phyloP scores from a whole-genome alignment of 805 yeast species.

The Saccharomycopsis fibuligera region DNA sequence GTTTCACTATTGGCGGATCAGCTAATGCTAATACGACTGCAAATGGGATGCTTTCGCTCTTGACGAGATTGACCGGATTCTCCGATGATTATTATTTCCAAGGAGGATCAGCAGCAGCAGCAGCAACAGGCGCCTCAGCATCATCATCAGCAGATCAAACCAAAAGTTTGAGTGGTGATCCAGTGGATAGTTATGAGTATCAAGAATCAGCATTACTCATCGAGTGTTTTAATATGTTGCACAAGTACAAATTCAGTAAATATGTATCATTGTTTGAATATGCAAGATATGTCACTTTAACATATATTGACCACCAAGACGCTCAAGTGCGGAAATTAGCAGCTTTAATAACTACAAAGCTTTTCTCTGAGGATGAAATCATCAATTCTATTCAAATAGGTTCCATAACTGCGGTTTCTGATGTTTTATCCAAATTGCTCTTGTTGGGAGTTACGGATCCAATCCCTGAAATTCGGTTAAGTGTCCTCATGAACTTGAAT shows the following conservation, averaged over 20 bases:
- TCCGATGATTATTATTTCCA: slow-evolving; percentile 53
- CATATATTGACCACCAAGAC: slow-evolving; percentile 75
- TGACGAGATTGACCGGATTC: slow-evolving; percentile 73
- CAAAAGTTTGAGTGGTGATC: slow-evolving; percentile 27
- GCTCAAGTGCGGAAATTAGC: slow-evolving; percentile 79
- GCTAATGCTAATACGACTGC: slow-evolving; percentile 1
- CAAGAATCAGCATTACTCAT: slow-evolving; percentile 50
- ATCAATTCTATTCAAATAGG: slow-evolving; percentile 75
- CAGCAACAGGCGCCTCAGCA: too few species aligned
- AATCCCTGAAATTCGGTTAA: slow-evolving; percentile 74
- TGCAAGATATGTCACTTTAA: slow-evolving; percentile 76
- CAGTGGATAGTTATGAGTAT: slow-evolving; percentile 29
- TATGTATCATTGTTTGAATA: slow-evolving; percentile 73
- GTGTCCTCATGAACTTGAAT: slow-evolving; percentile 67
- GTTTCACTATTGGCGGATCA: slow-evolving; percentile 11
- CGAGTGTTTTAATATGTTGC: slow-evolving; percentile 73
- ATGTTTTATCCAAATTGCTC: slow-evolving; percentile 73
- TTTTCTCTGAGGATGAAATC: slow-evolving; percentile 76
- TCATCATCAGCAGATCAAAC: not conserved
- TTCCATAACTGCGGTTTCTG: slow-evolving; percentile 76
- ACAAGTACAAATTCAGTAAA: slow-evolving; percentile 66
- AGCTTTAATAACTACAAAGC: slow-evolving; percentile 71
- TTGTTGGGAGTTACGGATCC: slow-evolving; percentile 87
- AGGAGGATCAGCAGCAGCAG: slow-evolving; percentile 43
- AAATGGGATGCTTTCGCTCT: slow-evolving; percentile 8